A percentile compares a stretch with the other conserved stretches of the same genome.
Conservation (phyloP, 2,329 filamentous ascomycete species). For the Cadophora gregata region DNA sequence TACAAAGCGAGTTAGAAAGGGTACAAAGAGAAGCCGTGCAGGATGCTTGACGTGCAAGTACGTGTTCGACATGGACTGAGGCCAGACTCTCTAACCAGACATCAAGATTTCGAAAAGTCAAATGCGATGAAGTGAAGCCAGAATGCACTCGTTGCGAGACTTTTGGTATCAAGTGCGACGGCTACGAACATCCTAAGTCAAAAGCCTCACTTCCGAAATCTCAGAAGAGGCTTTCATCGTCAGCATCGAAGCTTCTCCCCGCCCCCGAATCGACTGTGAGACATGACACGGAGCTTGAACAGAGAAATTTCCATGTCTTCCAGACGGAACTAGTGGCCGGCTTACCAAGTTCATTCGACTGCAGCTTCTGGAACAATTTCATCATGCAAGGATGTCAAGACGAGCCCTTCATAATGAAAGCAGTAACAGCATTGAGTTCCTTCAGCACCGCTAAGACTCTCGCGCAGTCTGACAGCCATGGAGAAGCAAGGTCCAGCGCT, state of each 20-base stretch:
- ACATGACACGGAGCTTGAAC: constrained; percentile 7
- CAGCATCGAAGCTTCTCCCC: constrained; percentile 4
- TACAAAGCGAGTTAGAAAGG: not conserved
- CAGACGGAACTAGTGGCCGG: constrained; percentile 22
- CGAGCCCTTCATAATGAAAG: constrained; percentile 15
- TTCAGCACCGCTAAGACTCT: constrained; percentile 18
- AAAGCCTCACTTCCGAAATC: not conserved
- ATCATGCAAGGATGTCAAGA: constrained; percentile 27
- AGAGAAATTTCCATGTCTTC: constrained; percentile 19
- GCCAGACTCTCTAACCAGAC: not conserved
- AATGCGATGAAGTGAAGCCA: constrained; percentile 27
- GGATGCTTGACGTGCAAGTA: constrained; percentile 24
- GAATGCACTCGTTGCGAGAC: constrained; percentile 18
- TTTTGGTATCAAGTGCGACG: constrained; percentile 20
- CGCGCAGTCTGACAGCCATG: not conserved
- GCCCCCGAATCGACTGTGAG: constrained; percentile 1
- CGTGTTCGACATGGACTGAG: not conserved
- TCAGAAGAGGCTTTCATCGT: not conserved
- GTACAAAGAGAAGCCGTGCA: constrained; percentile 9
- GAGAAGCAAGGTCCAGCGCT: not conserved
- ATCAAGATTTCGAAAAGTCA: constrained; percentile 19
- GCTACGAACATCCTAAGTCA: constrained; percentile 13
- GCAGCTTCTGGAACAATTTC: constrained; percentile 21
- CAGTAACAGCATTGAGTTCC: constrained; percentile 16
- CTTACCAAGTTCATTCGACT: constrained; percentile 17